Percentiles rank a stretch among this genome's conserved stretches.
phyloP scores from a whole-genome alignment of 1,284 basidiomycete genomes.

The Cronartium quercuum region DNA sequence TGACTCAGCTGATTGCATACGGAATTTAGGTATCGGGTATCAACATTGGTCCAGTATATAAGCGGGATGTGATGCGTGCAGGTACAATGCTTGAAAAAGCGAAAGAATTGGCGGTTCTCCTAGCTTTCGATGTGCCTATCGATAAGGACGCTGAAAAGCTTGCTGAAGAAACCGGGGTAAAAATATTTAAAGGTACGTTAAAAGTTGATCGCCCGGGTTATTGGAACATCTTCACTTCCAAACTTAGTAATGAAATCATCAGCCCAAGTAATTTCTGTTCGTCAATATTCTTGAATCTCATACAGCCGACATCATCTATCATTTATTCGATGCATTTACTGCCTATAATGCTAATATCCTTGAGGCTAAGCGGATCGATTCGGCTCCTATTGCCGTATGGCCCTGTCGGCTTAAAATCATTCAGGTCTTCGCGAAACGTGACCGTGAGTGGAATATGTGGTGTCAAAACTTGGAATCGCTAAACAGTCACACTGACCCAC shows the following conservation, averaged over 20 bases:
- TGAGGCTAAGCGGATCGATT: slow-evolving; percentile 86
- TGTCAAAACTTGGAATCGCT: background rate
- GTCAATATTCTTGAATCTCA: slow-evolving; percentile 5
- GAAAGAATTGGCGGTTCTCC: slow-evolving; percentile 87
- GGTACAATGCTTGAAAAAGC: slow-evolving; percentile 94
- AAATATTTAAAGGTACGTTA: slow-evolving; percentile 75
- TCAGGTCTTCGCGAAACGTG: slow-evolving; percentile 88
- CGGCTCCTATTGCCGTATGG: slow-evolving; percentile 93
- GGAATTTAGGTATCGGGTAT: slow-evolving; percentile 68
- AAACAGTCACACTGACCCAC: background rate
- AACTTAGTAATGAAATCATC: background rate
- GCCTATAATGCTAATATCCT: slow-evolving; percentile 89
- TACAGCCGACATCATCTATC: slow-evolving; percentile 93
- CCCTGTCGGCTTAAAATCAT: slow-evolving; percentile 89
- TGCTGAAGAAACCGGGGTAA: slow-evolving; percentile 89
- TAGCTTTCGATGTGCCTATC: slow-evolving; percentile 88
- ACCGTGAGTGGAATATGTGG: slow-evolving; percentile 58
- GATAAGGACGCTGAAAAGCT: slow-evolving; percentile 86
- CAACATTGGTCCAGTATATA: slow-evolving; percentile 96
- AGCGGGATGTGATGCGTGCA: slow-evolving; percentile 87
- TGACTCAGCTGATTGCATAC: no score
- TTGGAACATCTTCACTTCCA: background rate
- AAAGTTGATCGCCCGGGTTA: background rate
- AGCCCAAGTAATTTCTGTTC: slow-evolving; percentile 2
- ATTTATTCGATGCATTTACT: slow-evolving; percentile 94